phyloP scores from a whole-genome alignment of 345 rosid species.

The Anacardium occidentale region DNA sequence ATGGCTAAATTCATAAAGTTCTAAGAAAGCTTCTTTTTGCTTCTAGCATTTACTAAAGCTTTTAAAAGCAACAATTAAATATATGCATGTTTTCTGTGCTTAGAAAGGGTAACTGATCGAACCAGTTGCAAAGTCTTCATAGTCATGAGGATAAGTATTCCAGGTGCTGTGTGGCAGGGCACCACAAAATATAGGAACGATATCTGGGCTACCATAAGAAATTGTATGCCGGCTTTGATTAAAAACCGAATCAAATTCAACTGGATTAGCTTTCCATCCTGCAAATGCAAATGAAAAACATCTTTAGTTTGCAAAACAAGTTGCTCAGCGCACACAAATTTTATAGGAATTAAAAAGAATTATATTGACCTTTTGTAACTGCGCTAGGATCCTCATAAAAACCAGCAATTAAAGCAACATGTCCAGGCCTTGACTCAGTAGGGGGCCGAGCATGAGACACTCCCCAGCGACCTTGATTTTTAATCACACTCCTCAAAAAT shows the following conservation, averaged over 20 bases:
- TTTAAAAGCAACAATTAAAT: neutral
- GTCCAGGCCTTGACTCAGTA: constrained; percentile 96
- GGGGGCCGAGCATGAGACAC: constrained; percentile 99
- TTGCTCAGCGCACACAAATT: neutral
- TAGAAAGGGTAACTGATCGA: constrained; percentile 18
- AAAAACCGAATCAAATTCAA: constrained; percentile 92
- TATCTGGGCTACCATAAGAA: constrained; percentile 93
- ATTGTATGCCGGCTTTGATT: constrained; percentile 79
- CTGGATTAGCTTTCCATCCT: constrained; percentile 99
- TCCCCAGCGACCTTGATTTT: constrained; percentile 87
- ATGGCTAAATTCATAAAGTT: neutral
- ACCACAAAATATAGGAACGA: constrained; percentile 88
- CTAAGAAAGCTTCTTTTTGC: neutral
- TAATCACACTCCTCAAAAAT: constrained; percentile 73
- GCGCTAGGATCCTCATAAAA: constrained; percentile 99
- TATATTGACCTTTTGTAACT: constrained; percentile 67
- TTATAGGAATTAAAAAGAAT: constrained; percentile 12
- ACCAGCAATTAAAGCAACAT: constrained; percentile 92
- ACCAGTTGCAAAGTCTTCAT: constrained; percentile 98
- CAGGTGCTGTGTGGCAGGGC: constrained; percentile 86
- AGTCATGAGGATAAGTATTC: constrained; percentile 81
- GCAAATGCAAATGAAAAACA: constrained; percentile 28
- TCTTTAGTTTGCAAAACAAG: constrained; percentile 7
- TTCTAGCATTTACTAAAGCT: neutral
- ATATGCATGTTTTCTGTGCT: neutral